phyloP scores from a whole-genome alignment of 208 protist species.

The Willaertia magna region DNA sequence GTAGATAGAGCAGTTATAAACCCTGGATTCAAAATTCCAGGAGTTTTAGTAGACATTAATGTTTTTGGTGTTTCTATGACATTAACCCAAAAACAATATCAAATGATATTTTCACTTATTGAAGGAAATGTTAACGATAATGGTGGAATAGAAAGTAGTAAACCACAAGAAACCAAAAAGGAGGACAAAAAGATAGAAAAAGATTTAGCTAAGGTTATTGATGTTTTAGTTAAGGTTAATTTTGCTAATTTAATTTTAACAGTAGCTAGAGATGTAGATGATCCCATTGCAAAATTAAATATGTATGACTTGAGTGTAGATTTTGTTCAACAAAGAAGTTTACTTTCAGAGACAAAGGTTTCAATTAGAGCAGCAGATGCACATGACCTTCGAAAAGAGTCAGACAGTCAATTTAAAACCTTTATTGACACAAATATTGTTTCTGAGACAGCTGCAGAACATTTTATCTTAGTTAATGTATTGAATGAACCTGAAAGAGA shows the following conservation, averaged over 20 bases:
- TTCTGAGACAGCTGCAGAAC: not conserved
- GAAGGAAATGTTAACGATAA: not conserved
- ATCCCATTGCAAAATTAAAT: not conserved
- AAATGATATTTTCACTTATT: not conserved
- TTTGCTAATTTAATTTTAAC: not conserved
- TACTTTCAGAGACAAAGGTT: not conserved
- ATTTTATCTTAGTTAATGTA: not conserved
- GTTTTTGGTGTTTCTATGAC: not conserved
- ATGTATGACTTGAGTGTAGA: not conserved
- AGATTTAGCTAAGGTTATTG: not conserved
- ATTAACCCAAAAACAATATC: slow-evolving; percentile 1
- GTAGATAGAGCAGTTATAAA: not conserved
- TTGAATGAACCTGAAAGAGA: not conserved
- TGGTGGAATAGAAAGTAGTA: not conserved
- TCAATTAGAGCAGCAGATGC: not conserved
- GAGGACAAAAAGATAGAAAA: not conserved
- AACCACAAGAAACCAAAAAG: not conserved
- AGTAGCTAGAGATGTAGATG: not conserved
- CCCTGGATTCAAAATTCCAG: not conserved
- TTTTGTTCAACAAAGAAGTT: not conserved
- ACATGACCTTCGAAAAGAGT: not conserved
- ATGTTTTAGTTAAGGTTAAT: not conserved
- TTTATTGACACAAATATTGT: not conserved
- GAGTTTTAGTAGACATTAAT: not conserved
- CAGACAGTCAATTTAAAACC: not conserved